Base-by-base conservation (phyloP, 164 flowering plant genomes). In the Dillenia suffruticosa region DNA sequence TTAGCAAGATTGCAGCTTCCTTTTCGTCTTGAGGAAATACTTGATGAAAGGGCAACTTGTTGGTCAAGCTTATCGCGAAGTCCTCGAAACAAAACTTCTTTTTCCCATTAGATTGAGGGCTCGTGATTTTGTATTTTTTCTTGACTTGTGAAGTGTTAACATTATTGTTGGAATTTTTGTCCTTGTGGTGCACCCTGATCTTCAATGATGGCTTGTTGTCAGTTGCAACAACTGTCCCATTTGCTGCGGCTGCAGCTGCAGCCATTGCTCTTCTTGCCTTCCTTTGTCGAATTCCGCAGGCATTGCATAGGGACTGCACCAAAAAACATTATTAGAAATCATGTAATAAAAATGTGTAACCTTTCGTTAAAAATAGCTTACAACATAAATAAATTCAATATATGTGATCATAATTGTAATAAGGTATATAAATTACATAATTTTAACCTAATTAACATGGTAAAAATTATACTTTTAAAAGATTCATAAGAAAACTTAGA, bases 11-110 rank as follows among this genome's bases (percentile, higher is more conserved):
- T 1, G 98, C 98, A 17, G 94, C 98, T 67, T 93, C 94, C 79
- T 80, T 84, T 74, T 92, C 98, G 54, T 90, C 98, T 59, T 84
- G 89, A 14, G 96, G 98, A 70, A 90, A 92, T 40, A 83, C 88
- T 24, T 66, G 77, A 44, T 87, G 86, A 57, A 77, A 75, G 22
- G 87, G 73, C 8, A 77, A 70, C 52, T 67, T 78, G 71, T 84
- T 81, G 66, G 81, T 82, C 77, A 86, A 67, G 46, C 70, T 82
- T 19, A 79, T 15, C 16, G 77, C 69, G 58, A 84, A 76, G 56
- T 87, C 96, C 67, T 89, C 91, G 47, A 88, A 81, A 51, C 85
- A 68, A 49, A 78, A 59, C 63, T 73, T 68, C 64, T 81, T 83
- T 54, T 43, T 58, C 14, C 63, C 46, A 44, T 54, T 11, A 11